Evolutionary conservation across 257 asterid species (phyloP), one percentile per base, ranked within the genome.

Genomic region (Capsicum chinense): DNA sequence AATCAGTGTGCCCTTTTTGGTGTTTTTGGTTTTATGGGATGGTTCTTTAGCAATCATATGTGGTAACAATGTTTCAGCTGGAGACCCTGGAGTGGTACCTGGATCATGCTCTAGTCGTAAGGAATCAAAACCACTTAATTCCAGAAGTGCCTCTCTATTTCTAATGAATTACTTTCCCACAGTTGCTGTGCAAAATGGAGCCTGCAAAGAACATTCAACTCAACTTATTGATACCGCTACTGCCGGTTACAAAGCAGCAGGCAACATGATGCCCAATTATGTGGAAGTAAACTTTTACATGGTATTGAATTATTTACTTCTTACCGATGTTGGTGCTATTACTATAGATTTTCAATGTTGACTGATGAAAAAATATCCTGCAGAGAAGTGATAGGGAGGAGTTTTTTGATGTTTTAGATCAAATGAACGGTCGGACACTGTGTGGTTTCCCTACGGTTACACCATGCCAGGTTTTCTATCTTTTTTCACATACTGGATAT

Each of bases 331-430:
- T 52, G 4, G 0, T 21, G 62, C 63, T 13, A 19, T 48, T 52
- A 54, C 37, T 10, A 52, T 9, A 59, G 4, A 39, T 66, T 15
- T 82, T 37, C 56, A 54, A 54, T 12, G n/a, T 33, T 14, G 59
- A 63, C 79, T 82, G 62, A 50, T 66, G 73, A 37, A 64, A 59
- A 33, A 52, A 68, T 47, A 67, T 15, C 48, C 67, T 92, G 89
- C 98, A 94, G 99, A 93, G 99, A 84, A 96, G 99, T 86, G 99
- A 94, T 86, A 98, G 99, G 98, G 98, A 90, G 99, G 98, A 62
- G 97, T n/a, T 92, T 76, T 92, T 94, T 84, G 95, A 93, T 89
- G 93, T 68, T 83, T 47, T 96, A 85, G 98, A 96, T 91, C 87
- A 90, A 83, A 94, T 96, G 97, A 96, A 96, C 79, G 99, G 99